Evolutionary conservation across 257 asterid species (phyloP).

Genomic region (Salvia hispanica): DNA sequence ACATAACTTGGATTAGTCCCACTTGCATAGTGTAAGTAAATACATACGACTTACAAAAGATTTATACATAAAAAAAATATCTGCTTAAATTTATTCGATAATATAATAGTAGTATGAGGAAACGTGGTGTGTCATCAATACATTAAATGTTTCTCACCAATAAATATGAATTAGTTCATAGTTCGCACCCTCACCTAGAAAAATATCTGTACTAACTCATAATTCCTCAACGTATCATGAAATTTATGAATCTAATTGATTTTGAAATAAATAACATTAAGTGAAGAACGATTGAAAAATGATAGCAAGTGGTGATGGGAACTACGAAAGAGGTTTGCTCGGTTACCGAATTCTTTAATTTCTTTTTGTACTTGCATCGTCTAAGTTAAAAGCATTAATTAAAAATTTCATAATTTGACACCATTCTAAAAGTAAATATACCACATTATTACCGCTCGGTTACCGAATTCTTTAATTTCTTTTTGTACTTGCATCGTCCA

Average conservation of each 20-base stretch:
- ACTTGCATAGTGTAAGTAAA: too few relatives aligned
- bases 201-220: too few relatives aligned
- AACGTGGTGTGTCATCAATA: too few relatives aligned
- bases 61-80: too few relatives aligned
- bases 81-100: too few relatives aligned
- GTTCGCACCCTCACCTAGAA: too few relatives aligned
- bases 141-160: too few relatives aligned
- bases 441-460: not conserved
- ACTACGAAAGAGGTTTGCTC: not conserved
- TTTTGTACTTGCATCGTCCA: not conserved
- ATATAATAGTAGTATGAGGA: too few relatives aligned
- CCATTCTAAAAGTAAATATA: too few relatives aligned
- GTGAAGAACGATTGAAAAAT: not conserved
- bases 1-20: not conserved
- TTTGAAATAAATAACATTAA: not conserved
- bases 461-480: not conserved
- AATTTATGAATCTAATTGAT: not conserved
- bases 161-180: too few relatives aligned
- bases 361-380: not conserved
- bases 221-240: too few relatives aligned
- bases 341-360: not conserved
- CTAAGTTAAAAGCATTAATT: not conserved
- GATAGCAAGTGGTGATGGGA: slow-evolving; percentile 9
- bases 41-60: too few relatives aligned
- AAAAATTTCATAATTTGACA: not conserved